A percentile compares a stretch with the other conserved stretches of the same genome.
phyloP scores from a whole-genome alignment of 345 rosid species.

The Iberis pinnata region DNA sequence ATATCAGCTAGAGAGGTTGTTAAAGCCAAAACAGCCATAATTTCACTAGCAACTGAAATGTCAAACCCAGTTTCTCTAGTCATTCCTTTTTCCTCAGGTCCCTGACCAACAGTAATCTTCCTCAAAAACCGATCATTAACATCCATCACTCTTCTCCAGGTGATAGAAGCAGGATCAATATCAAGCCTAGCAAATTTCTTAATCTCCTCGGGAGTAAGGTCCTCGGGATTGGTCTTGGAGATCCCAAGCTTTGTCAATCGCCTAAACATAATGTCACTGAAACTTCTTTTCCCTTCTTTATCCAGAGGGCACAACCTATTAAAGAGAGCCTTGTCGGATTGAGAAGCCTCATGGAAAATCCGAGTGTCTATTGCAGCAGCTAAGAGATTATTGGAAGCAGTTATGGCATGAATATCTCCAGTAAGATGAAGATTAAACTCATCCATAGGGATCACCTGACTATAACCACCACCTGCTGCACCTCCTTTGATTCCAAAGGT shows the following conservation, averaged over 20 bases:
- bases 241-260: conserved; percentile 84
- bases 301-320: conserved; percentile 78
- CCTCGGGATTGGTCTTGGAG: conserved; percentile 73
- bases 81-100: conserved; percentile 98
- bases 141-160: conserved; percentile 99
- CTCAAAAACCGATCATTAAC: conserved; percentile 93
- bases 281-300: conserved; percentile 79
- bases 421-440: conserved; percentile 97
- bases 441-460: conserved; percentile 99
- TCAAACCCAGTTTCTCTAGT: conserved; percentile 94
- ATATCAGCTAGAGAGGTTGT: conserved; percentile 91
- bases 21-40: conserved; percentile 98
- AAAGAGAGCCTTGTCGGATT: conserved; percentile 91
- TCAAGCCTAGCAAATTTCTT: conserved; percentile 87
- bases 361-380: conserved; percentile 99
- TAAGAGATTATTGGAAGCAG: conserved; percentile 97
- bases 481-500: conserved; percentile 99
- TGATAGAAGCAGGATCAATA: conserved; percentile 73
- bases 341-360: conserved; percentile 85
- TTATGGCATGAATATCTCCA: conserved; percentile 96
- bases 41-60: conserved; percentile 97
- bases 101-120: conserved; percentile 84
- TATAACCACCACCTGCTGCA: conserved; percentile 99
- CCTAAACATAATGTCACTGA: conserved; percentile 77
- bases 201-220: conserved; percentile 71